phyloP scores from a whole-genome alignment of 306 rosid species.

The Prunus salicina region DNA sequence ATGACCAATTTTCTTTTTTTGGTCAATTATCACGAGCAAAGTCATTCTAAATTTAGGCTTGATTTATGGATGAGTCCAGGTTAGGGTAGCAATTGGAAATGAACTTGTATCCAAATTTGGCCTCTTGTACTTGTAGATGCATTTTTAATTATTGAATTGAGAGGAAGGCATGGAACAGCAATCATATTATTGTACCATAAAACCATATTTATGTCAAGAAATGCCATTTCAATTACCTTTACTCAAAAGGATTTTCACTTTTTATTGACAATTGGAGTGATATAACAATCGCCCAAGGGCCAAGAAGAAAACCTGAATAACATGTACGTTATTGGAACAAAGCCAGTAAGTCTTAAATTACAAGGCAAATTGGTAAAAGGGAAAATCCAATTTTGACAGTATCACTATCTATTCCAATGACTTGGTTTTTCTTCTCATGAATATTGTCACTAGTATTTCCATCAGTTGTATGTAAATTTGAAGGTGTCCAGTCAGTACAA shows the following conservation, averaged over 20 bases:
- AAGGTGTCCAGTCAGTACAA: neutral
- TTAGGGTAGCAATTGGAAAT: neutral
- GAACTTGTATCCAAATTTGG: neutral
- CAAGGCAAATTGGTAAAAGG: neutral
- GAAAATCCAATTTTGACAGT: neutral
- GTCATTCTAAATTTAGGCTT: constrained; percentile 2
- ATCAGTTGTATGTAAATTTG: constrained; percentile 1
- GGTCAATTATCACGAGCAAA: neutral
- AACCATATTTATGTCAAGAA: neutral
- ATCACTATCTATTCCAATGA: neutral
- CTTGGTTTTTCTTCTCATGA: neutral
- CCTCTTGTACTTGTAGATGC: neutral
- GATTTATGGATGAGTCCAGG: neutral
- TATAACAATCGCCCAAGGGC: too few relatives aligned
- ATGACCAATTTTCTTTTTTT: neutral
- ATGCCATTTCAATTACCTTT: neutral
- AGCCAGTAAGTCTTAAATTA: neutral
- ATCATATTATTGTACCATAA: neutral
- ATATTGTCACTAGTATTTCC: neutral
- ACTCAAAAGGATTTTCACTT: neutral
- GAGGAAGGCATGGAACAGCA: neutral
- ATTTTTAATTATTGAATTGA: neutral
- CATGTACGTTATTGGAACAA: neutral
- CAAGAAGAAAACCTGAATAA: neutral
- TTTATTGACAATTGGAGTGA: neutral